Percentiles rank a stretch among this genome's conserved stretches.
phyloP scores from a whole-genome alignment of 345 rosid species.

The Sonneratia alba region DNA sequence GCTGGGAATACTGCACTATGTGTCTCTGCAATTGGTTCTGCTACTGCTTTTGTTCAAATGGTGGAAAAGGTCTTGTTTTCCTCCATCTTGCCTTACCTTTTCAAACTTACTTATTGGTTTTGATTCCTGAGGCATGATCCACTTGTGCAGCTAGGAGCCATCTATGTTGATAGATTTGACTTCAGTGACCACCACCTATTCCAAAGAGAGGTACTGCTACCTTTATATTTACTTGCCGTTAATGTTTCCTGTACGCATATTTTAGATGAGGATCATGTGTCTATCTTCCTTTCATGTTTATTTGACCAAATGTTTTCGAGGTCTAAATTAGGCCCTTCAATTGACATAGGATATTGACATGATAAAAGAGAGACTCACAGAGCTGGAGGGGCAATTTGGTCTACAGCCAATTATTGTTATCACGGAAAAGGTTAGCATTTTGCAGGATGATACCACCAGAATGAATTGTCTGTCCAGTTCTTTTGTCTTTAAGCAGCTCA shows the following conservation, averaged over 20 bases:
- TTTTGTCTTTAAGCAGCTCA: background rate
- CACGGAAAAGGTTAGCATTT: slow-evolving; percentile 52
- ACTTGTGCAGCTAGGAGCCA: slow-evolving; percentile 50
- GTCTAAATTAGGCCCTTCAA: background rate
- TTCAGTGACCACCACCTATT: slow-evolving; percentile 67
- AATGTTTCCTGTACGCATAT: background rate
- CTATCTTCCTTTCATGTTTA: background rate
- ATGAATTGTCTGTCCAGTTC: background rate
- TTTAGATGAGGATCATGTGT: background rate
- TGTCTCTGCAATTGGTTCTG: slow-evolving; percentile 70
- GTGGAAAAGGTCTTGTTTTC: slow-evolving; percentile 33
- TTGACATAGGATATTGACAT: slow-evolving; percentile 41
- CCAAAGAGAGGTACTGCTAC: slow-evolving; percentile 29
- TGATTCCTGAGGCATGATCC: background rate
- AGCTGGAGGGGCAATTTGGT: slow-evolving; percentile 35
- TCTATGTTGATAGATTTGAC: slow-evolving; percentile 49
- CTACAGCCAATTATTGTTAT: slow-evolving; percentile 47
- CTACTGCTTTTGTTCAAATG: slow-evolving; percentile 49
- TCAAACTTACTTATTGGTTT: background rate
- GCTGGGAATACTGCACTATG: slow-evolving; percentile 34
- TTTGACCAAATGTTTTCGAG: background rate
- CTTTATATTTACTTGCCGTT: background rate
- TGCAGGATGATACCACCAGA: background rate
- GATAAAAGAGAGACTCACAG: slow-evolving; percentile 34
- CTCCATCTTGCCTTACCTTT: background rate